Evolutionary conservation across 106 monocot species (phyloP).

Genomic region (Amphibolis antarctica): DNA sequence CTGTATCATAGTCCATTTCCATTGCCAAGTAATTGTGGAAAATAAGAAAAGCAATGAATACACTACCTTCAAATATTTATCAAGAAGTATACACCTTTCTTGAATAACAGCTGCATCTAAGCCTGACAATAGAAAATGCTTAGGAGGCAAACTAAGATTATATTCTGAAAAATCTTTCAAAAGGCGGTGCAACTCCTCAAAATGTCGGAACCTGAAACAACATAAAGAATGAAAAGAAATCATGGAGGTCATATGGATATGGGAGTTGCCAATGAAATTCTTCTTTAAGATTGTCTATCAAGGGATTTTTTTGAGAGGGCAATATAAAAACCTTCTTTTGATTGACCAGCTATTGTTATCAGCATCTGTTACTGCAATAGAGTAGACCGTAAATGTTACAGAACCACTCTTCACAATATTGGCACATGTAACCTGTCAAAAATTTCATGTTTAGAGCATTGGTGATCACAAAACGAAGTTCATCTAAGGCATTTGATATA

Average conservation of each 20-base stretch:
- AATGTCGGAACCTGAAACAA: slow-evolving; percentile 71
- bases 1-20: not conserved
- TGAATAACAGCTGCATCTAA: slow-evolving; percentile 61
- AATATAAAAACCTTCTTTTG: slow-evolving; percentile 70
- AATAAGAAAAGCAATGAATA: not conserved
- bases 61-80: slow-evolving; percentile 81
- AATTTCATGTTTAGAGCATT: not conserved
- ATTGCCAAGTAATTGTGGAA: not conserved
- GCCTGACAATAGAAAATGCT: slow-evolving; percentile 91
- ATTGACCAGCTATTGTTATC: slow-evolving; percentile 86
- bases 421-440: slow-evolving; percentile 67
- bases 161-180: slow-evolving; percentile 89
- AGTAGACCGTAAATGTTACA: slow-evolving; percentile 84
- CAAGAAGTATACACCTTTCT: slow-evolving; percentile 80
- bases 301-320: too few relatives aligned
- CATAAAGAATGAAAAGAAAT: not conserved
- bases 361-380: slow-evolving; percentile 82
- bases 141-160: slow-evolving; percentile 79
- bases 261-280: too few relatives aligned
- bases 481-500: not conserved
- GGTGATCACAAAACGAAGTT: not conserved
- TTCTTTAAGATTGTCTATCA: too few relatives aligned
- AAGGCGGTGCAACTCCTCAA: slow-evolving; percentile 84
- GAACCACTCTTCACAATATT: slow-evolving; percentile 91
- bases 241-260: too few relatives aligned